Conservation (phyloP, 2,329 filamentous ascomycete species). For the Fusarium brevicatenulatum region DNA sequence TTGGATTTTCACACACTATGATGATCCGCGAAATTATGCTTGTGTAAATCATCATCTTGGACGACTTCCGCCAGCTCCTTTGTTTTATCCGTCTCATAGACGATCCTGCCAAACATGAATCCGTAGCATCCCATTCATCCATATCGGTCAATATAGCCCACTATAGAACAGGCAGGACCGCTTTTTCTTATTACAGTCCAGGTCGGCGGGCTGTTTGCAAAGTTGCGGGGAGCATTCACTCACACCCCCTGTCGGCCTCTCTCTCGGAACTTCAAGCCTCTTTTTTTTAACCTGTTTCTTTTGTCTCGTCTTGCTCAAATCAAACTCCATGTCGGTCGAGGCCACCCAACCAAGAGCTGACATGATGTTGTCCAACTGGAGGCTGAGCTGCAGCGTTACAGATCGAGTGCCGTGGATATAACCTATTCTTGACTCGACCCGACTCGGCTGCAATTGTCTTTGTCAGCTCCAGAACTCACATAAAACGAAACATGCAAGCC, state of each 20-base stretch:
- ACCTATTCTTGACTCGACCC: background rate
- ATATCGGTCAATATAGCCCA: background rate
- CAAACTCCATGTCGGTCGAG: slow-evolving; percentile 15
- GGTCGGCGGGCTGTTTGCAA: background rate
- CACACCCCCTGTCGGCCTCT: slow-evolving; percentile 26
- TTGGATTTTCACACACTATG: slow-evolving; percentile 22
- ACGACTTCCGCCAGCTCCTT: background rate
- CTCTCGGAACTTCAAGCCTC: slow-evolving; percentile 20
- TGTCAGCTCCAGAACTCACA: background rate
- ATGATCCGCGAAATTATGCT: slow-evolving; percentile 20
- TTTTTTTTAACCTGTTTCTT: slow-evolving; percentile 1
- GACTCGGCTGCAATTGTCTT: background rate
- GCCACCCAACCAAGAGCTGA: slow-evolving; percentile 21
- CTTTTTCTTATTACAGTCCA: slow-evolving; percentile 22
- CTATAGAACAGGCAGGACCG: background rate
- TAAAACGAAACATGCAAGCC: slow-evolving; percentile 32
- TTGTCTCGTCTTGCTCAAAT: slow-evolving; percentile 13
- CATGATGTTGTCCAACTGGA: slow-evolving; percentile 30
- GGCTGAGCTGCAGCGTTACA: slow-evolving; percentile 33
- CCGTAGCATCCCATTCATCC: background rate
- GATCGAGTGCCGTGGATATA: background rate
- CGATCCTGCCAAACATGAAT: background rate
- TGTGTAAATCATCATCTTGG: slow-evolving; percentile 29
- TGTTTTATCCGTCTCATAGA: background rate
- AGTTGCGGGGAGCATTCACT: background rate